phyloP scores from a whole-genome alignment of 768 basidiomycete genomes.

The Tylopilus vinaceipallidus region DNA sequence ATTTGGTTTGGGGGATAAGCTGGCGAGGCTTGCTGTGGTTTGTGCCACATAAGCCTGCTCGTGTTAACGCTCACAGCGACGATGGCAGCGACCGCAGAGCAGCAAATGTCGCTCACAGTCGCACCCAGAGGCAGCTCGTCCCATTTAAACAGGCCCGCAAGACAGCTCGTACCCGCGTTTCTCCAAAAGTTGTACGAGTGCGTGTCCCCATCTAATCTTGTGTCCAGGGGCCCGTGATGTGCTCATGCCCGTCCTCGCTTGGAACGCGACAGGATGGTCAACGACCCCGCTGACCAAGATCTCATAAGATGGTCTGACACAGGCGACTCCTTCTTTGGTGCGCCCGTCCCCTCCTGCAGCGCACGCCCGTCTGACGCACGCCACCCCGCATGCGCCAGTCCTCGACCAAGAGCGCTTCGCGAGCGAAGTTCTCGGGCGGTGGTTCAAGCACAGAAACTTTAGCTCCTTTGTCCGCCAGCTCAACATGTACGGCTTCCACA shows the following conservation, averaged over 20 bases:
- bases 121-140: conserved; percentile 38
- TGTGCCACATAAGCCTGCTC: conserved; percentile 6
- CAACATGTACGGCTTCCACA: conserved; percentile 97
- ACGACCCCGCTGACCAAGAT: conserved; percentile 75
- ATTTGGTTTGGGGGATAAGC: conserved; percentile 7
- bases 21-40: conserved; percentile 17
- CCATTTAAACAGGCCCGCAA: conserved; percentile 45
- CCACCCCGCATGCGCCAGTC: conserved; percentile 47
- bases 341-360: conserved; percentile 7
- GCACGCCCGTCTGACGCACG: conserved; percentile 1
- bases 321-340: conserved; percentile 93
- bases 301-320: conserved; percentile 90
- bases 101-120: conserved; percentile 57
- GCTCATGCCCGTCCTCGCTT: conserved; percentile 7
- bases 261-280: conserved; percentile 72
- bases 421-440: conserved; percentile 83
- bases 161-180: conserved; percentile 72
- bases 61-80: conserved; percentile 5
- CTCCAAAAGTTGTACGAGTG: conserved; percentile 92
- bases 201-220: conserved; percentile 28
- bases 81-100: conserved; percentile 48
- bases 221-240: conserved; percentile 6
- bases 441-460: conserved; percentile 99
- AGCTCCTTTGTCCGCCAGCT: conserved; percentile 92
- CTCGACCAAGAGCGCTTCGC: conserved; percentile 90